Percentiles rank a stretch among this genome's conserved stretches.
These are phyloP conservation scores for Candida sojae DNA, from an alignment of 1,139 yeast species.

Conservation along the genomic window DNA sequence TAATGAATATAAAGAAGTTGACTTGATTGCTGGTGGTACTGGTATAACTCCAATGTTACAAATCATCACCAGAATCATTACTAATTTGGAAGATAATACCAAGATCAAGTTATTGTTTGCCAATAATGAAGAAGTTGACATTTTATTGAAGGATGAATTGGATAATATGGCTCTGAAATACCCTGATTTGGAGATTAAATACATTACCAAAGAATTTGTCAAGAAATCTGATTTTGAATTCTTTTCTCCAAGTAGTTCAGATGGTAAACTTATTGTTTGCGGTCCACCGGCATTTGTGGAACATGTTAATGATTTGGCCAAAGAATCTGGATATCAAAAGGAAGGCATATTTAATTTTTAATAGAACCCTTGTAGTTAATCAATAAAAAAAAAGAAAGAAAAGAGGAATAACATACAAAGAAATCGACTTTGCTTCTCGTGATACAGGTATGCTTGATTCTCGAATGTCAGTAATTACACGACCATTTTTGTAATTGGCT, in stretches of 20 bases:
- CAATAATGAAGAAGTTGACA: slow-evolving; percentile 72
- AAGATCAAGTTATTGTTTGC: slow-evolving; percentile 64
- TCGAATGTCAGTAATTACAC: too few relatives aligned
- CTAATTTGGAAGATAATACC: slow-evolving; percentile 66
- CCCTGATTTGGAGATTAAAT: slow-evolving; percentile 56
- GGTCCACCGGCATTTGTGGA: slow-evolving; percentile 78
- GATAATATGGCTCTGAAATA: slow-evolving; percentile 66
- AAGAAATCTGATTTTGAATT: neutral
- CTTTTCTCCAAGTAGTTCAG: slow-evolving; percentile 29
- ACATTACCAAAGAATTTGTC: slow-evolving; percentile 10
- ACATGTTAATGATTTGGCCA: slow-evolving; percentile 47
- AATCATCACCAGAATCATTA: slow-evolving; percentile 61
- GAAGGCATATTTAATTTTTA: slow-evolving; percentile 76
- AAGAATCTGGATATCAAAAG: slow-evolving; percentile 64
- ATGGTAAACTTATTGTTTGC: slow-evolving; percentile 62
- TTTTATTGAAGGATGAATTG: slow-evolving; percentile 65
- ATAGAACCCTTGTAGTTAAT: slow-evolving; percentile 6
- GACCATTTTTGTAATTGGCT: too few relatives aligned
- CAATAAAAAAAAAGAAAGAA: neutral
- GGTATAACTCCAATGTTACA: slow-evolving; percentile 81
- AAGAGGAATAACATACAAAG: too few relatives aligned
- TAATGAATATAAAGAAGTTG: slow-evolving; percentile 62
- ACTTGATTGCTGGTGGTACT: slow-evolving; percentile 80
- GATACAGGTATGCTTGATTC: too few relatives aligned
- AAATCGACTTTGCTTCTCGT: too few relatives aligned